Conservation (phyloP, 306 rosid genomes). For the Citrullus mucosospermus region DNA sequence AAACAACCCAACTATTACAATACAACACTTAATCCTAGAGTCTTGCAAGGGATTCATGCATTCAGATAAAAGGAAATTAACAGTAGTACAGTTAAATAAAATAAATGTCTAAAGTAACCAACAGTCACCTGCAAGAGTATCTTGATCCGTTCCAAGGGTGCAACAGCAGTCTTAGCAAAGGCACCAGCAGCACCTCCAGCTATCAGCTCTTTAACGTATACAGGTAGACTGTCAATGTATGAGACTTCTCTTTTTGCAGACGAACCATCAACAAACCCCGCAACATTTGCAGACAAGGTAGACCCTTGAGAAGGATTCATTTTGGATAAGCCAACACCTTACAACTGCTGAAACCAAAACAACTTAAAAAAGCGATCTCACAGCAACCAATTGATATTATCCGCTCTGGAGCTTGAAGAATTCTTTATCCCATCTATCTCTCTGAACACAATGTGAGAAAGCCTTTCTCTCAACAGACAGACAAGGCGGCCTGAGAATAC, state of each 20-base stretch:
- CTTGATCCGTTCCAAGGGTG: constrained; percentile 89
- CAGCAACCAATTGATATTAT: constrained; percentile 6
- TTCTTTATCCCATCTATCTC: constrained; percentile 60
- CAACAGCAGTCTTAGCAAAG: constrained; percentile 69
- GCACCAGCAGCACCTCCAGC: constrained; percentile 96
- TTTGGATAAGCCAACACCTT: neutral
- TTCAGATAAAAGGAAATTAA: neutral
- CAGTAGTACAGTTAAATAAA: neutral
- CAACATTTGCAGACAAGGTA: constrained; percentile 38
- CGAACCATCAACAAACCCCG: constrained; percentile 68
- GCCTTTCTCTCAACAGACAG: constrained; percentile 13
- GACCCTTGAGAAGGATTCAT: constrained; percentile 81
- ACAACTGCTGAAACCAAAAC: neutral
- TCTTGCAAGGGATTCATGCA: neutral
- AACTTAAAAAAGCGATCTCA: neutral
- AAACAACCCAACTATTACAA: neutral
- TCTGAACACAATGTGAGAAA: constrained; percentile 22
- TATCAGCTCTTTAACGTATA: constrained; percentile 69
- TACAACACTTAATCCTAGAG: neutral
- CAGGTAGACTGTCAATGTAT: constrained; percentile 42
- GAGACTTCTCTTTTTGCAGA: constrained; percentile 37
- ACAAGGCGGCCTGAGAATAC: constrained; percentile 39
- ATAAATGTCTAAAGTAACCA: neutral
- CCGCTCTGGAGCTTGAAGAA: constrained; percentile 67
- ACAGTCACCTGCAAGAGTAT: constrained; percentile 79